A percentile compares a stretch with the other conserved stretches of the same genome.
phyloP scores from a whole-genome alignment of 106 monocot genomes.

The Phalaenopsis equestris region DNA sequence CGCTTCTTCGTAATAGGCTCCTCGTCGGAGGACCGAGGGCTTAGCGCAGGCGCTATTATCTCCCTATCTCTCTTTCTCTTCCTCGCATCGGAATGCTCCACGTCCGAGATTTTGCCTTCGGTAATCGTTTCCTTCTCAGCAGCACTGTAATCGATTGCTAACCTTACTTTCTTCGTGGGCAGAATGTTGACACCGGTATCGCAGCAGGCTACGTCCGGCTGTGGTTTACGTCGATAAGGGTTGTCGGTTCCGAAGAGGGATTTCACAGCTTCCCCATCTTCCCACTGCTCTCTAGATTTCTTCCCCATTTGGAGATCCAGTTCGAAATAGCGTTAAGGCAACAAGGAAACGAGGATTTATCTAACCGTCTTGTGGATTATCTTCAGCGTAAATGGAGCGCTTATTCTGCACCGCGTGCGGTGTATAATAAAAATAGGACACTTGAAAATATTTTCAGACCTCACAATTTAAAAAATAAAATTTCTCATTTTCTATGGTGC shows the following conservation, averaged over 20 bases:
- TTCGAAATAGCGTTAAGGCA: neutral
- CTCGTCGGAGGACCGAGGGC: neutral
- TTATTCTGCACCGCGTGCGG: no score
- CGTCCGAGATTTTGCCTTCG: neutral
- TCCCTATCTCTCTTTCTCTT: slow-evolving; percentile 27
- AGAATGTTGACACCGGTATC: neutral
- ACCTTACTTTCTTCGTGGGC: slow-evolving; percentile 2
- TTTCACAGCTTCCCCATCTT: slow-evolving; percentile 15
- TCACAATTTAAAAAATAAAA: no score
- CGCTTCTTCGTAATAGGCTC: slow-evolving; percentile 11
- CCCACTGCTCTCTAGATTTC: slow-evolving; percentile 18
- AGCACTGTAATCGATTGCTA: neutral
- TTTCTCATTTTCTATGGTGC: no score
- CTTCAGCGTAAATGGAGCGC: no score
- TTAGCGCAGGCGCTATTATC: neutral
- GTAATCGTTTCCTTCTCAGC: neutral
- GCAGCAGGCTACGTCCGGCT: slow-evolving; percentile 9
- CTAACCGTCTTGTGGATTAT: no score
- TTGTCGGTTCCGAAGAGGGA: slow-evolving; percentile 80
- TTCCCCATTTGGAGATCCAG: slow-evolving; percentile 21
- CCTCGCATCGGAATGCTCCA: neutral
- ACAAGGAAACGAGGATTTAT: neutral
- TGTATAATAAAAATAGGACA: no score
- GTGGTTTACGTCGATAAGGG: slow-evolving; percentile 82
- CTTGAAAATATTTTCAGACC: no score